phyloP scores from a whole-genome alignment of 768 basidiomycete species.

The Tylopilus felleus region DNA sequence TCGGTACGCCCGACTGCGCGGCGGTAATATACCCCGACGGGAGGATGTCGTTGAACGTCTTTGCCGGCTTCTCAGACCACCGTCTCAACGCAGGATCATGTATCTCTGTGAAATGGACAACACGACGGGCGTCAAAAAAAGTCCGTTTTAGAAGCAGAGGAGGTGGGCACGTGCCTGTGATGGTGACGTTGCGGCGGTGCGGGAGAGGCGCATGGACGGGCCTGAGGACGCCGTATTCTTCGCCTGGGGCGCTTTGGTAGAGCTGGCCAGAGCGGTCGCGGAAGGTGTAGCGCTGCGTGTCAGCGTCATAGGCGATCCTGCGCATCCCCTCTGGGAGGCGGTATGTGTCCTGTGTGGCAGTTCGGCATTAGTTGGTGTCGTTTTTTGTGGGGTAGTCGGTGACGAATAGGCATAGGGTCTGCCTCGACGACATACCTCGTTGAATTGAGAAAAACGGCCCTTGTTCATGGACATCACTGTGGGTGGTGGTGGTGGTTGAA shows the following conservation, averaged over 20 bases:
- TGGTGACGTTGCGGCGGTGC: conserved; percentile 26
- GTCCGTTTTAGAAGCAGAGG: not conserved
- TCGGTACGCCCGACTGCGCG: conserved; percentile 19
- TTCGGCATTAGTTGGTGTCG: not conserved
- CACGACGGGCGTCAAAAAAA: no score
- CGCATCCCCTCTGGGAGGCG: conserved; percentile 43
- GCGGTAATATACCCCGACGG: conserved; percentile 45
- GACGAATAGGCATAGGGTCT: not conserved
- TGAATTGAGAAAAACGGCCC: conserved; percentile 21
- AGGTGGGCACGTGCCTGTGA: conserved; percentile 13
- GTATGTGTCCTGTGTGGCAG: conserved; percentile 31
- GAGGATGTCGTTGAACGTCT: conserved; percentile 48
- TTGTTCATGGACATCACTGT: not conserved
- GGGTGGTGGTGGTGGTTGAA: conserved; percentile 11
- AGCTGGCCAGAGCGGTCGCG: conserved; percentile 41
- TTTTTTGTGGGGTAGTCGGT: not conserved
- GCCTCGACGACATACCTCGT: conserved; percentile 20
- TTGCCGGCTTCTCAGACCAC: conserved; percentile 21
- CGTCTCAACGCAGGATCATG: conserved; percentile 26
- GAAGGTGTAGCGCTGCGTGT: conserved; percentile 50
- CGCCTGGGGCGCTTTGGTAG: conserved; percentile 45
- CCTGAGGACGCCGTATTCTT: conserved; percentile 41
- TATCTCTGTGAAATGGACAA: conserved; percentile 11
- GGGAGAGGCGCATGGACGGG: conserved; percentile 29
- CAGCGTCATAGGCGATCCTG: conserved; percentile 53